Evolutionary conservation across 768 basidiomycete genomes (phyloP).

Genomic region (Albatrellus ellisii): DNA sequence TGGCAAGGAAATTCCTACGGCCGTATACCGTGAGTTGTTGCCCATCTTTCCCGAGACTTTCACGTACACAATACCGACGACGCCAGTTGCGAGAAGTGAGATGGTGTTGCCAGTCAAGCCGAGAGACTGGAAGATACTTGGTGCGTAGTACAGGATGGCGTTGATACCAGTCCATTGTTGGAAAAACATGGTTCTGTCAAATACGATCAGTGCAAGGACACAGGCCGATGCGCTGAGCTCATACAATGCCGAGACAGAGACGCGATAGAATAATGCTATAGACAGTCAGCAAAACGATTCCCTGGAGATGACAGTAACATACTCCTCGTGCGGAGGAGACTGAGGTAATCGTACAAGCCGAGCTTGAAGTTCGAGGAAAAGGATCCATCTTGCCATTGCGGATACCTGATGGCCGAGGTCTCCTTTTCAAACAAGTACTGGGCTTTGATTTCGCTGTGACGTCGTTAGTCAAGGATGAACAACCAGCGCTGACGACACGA

Average conservation of each 20-base stretch:
- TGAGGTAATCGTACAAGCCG: constrained; percentile 44
- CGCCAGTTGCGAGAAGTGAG: constrained; percentile 48
- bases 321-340: constrained; percentile 41
- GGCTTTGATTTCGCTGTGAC: constrained; percentile 43
- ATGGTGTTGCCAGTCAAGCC: constrained; percentile 49
- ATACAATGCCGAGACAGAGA: constrained; percentile 42
- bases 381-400: constrained; percentile 50
- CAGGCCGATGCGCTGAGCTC: constrained; percentile 15
- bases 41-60: neutral
- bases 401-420: constrained; percentile 39
- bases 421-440: constrained; percentile 66
- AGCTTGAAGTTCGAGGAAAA: constrained; percentile 47
- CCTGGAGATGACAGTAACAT: constrained; percentile 3
- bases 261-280: constrained; percentile 45
- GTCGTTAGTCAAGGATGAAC: constrained; percentile 19
- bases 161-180: constrained; percentile 80
- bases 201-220: constrained; percentile 1
- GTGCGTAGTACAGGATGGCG: constrained; percentile 67
- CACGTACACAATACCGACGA: constrained; percentile 66
- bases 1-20: constrained; percentile 56
- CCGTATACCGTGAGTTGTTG: too few species aligned
- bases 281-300: neutral
- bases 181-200: constrained; percentile 54
- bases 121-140: constrained; percentile 49
- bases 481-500: constrained; percentile 23